Evolutionary conservation across 495 filamentous ascomycete species (phyloP).

Genomic region (Neurospora pannonica): DNA sequence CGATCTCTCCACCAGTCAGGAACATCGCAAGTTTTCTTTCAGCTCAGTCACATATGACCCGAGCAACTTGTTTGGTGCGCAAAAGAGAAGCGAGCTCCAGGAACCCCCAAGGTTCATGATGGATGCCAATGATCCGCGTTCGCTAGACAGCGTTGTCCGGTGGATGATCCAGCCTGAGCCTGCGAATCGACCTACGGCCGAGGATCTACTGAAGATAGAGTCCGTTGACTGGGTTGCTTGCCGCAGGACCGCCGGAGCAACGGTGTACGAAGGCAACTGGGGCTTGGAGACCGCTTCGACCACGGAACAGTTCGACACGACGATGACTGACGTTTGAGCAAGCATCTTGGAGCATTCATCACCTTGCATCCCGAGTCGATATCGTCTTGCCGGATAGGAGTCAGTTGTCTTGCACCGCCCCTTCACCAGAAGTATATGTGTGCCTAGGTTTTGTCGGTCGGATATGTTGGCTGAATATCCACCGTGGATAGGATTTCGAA

Average conservation of each 20-base stretch:
- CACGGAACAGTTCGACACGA: conserved; percentile 28
- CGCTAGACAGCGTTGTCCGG: conserved; percentile 73
- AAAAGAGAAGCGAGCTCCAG: conserved; percentile 54
- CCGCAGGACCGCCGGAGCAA: conserved; percentile 73
- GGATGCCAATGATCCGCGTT: conserved; percentile 53
- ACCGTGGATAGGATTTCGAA: conserved; percentile 19
- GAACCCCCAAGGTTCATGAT: conserved; percentile 82
- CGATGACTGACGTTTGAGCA: conserved; percentile 39
- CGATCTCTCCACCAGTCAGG: neutral
- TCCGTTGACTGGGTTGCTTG: conserved; percentile 67
- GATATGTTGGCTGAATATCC: conserved; percentile 24
- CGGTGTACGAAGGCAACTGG: conserved; percentile 92
- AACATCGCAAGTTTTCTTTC: neutral
- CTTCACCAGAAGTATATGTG: conserved; percentile 19
- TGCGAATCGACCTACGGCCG: conserved; percentile 59
- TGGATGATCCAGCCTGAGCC: conserved; percentile 82
- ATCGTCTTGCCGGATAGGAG: conserved; percentile 28
- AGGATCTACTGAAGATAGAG: conserved; percentile 56
- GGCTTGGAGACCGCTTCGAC: conserved; percentile 46
- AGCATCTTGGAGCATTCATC: conserved; percentile 11
- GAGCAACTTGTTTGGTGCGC: conserved; percentile 38
- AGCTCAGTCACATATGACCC: conserved; percentile 16
- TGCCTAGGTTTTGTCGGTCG: conserved; percentile 20
- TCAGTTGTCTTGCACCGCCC: conserved; percentile 12
- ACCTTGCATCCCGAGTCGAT: conserved; percentile 13